phyloP scores from a whole-genome alignment of 345 rosid species.

The Raphanus sativus region DNA sequence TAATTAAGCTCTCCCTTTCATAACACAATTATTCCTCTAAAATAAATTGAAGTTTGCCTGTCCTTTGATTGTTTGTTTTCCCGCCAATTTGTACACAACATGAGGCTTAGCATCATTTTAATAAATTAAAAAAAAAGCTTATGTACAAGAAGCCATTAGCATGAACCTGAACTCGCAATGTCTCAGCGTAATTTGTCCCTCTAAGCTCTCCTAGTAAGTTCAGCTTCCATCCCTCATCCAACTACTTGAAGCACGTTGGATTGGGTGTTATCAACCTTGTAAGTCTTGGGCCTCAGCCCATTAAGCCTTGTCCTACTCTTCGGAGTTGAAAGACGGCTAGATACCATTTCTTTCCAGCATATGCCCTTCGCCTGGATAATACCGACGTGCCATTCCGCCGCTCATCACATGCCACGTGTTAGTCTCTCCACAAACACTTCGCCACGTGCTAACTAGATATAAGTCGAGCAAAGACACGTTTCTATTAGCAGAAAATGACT shows the following conservation, averaged over 20 bases:
- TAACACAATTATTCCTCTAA: neutral
- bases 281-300: conserved; percentile 26
- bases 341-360: neutral
- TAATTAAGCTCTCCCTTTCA: neutral
- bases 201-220: no score
- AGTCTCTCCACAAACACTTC: conserved; percentile 7
- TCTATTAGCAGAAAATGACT: neutral
- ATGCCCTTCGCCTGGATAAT: neutral
- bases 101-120: neutral
- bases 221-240: neutral
- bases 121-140: neutral
- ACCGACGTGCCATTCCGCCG: conserved; percentile 33
- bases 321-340: neutral
- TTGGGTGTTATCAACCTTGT: neutral
- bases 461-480: conserved; percentile 33
- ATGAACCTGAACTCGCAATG: no score
- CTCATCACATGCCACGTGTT: conserved; percentile 24
- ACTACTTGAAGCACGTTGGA: neutral
- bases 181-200: no score
- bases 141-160: no score
- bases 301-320: neutral
- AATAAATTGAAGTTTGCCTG: neutral
- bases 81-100: neutral
- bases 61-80: neutral
- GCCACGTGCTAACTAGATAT: conserved; percentile 21